Evolutionary conservation across 805 yeast species (phyloP).

Genomic region (Saturnispora diversa): DNA sequence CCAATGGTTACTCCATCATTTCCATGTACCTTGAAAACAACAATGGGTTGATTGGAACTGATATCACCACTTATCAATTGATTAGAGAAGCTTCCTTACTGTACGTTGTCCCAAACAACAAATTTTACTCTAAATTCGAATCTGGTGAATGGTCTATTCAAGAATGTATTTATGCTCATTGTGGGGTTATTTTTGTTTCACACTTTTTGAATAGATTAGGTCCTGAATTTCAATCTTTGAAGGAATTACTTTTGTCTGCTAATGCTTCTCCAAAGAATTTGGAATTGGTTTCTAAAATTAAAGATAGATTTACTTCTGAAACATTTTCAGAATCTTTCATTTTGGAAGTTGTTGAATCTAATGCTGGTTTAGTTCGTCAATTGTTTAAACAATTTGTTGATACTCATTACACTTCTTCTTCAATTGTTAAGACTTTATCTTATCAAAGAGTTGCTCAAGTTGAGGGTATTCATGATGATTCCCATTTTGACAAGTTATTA

Average conservation of each 20-base stretch:
- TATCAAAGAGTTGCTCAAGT: constrained; percentile 79
- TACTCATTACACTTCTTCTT: constrained; percentile 68
- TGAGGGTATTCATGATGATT: constrained; percentile 64
- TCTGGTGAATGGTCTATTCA: constrained; percentile 78
- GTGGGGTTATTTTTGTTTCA: constrained; percentile 84
- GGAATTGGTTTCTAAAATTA: constrained; percentile 71
- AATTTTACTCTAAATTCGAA: constrained; percentile 67
- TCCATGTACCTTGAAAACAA: constrained; percentile 76
- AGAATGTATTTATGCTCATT: constrained; percentile 90
- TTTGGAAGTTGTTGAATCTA: constrained; percentile 61
- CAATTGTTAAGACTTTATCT: constrained; percentile 70
- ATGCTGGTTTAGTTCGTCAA: constrained; percentile 67
- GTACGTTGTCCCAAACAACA: constrained; percentile 83
- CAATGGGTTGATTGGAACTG: constrained; percentile 40
- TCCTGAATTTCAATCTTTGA: constrained; percentile 70
- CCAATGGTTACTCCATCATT: constrained; percentile 78
- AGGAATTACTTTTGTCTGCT: constrained; percentile 46
- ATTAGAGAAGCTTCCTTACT: constrained; percentile 89
- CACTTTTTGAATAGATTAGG: constrained; percentile 94
- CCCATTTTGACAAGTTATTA: constrained; percentile 63
- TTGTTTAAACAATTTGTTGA: constrained; percentile 89
- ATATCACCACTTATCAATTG: constrained; percentile 72
- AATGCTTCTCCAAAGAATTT: constrained; percentile 51
- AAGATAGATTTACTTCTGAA: constrained; percentile 85
- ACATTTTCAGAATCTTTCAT: constrained; percentile 85